Conservation (phyloP, 208 protist genomes). For the Leishmania lainsoni region DNA sequence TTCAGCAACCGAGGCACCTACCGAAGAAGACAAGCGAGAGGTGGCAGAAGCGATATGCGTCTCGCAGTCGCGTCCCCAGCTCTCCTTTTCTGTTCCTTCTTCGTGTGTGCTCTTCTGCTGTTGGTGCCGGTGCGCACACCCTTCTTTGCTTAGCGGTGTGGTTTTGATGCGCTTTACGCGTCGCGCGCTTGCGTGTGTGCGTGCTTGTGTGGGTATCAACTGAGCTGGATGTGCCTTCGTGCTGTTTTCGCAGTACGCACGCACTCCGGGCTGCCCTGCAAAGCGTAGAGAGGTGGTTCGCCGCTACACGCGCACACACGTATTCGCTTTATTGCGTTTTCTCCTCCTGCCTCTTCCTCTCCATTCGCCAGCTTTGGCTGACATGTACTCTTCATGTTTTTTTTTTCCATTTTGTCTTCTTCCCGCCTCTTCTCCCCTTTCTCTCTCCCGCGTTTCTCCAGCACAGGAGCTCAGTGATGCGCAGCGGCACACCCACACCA, state of each 20-base stretch:
- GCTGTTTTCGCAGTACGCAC: neutral
- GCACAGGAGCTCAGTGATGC: too few species aligned
- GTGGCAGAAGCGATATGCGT: neutral
- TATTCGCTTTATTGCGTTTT: neutral
- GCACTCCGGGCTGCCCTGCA: neutral
- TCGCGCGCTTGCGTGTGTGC: neutral
- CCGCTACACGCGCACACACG: neutral
- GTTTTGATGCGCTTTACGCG: too few species aligned
- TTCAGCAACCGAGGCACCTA: neutral
- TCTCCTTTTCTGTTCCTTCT: neutral
- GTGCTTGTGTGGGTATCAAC: neutral
- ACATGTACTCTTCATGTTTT: neutral
- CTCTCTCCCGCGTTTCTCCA: neutral
- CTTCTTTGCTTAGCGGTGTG: neutral
- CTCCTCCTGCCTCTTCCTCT: neutral
- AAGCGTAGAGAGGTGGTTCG: neutral
- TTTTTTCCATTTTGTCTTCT: neutral
- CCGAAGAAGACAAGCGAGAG: neutral
- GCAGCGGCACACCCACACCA: too few species aligned
- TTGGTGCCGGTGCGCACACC: neutral
- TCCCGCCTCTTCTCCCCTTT: neutral
- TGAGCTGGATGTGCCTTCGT: too few species aligned
- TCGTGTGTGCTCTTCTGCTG: neutral
- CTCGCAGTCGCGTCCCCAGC: too few species aligned
- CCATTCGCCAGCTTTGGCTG: neutral